Evolutionary conservation across 1,284 basidiomycete species (phyloP).

Genomic region (Irpex sp.): DNA sequence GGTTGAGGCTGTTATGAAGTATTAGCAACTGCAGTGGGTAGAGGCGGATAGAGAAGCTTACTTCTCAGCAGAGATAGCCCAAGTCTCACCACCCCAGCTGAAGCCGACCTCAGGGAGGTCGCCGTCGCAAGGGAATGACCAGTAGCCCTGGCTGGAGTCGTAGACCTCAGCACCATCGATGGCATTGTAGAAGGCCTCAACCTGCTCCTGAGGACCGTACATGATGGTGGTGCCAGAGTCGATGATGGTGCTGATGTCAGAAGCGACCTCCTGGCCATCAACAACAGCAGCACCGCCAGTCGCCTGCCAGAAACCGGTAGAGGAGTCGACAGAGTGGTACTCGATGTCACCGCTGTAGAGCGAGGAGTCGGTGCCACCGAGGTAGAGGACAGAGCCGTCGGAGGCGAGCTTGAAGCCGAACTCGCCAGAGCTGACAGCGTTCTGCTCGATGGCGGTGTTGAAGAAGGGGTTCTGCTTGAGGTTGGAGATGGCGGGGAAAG

Average conservation of each 20-base stretch:
- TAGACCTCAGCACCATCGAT: slow-evolving; percentile 37
- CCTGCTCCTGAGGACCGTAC: slow-evolving; percentile 42
- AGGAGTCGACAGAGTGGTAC: slow-evolving; percentile 29
- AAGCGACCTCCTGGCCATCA: slow-evolving; percentile 17
- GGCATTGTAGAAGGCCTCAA: slow-evolving; percentile 39
- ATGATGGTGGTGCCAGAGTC: slow-evolving; percentile 49
- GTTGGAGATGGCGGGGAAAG: slow-evolving; percentile 24
- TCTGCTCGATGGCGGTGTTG: slow-evolving; percentile 38
- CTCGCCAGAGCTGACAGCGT: slow-evolving; percentile 29
- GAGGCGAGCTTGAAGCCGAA: slow-evolving; percentile 49
- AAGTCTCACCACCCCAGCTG: slow-evolving; percentile 29
- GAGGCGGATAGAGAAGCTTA: not conserved
- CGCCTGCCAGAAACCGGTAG: slow-evolving; percentile 26
- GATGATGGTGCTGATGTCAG: slow-evolving; percentile 31
- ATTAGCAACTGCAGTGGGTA: not conserved
- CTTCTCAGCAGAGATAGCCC: slow-evolving; percentile 11
- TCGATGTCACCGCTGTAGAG: slow-evolving; percentile 35
- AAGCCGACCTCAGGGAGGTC: slow-evolving; percentile 21
- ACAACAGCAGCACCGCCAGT: slow-evolving; percentile 18
- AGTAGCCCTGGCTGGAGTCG: slow-evolving; percentile 24
- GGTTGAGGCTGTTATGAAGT: slow-evolving; percentile 21
- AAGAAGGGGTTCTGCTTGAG: slow-evolving; percentile 31
- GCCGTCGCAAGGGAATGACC: slow-evolving; percentile 27
- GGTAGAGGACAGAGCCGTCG: slow-evolving; percentile 44
- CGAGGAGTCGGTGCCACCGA: slow-evolving; percentile 41